Percentiles rank a stretch among this genome's conserved stretches.
phyloP scores from a whole-genome alignment of 345 rosid species.

The Salix viminalis region DNA sequence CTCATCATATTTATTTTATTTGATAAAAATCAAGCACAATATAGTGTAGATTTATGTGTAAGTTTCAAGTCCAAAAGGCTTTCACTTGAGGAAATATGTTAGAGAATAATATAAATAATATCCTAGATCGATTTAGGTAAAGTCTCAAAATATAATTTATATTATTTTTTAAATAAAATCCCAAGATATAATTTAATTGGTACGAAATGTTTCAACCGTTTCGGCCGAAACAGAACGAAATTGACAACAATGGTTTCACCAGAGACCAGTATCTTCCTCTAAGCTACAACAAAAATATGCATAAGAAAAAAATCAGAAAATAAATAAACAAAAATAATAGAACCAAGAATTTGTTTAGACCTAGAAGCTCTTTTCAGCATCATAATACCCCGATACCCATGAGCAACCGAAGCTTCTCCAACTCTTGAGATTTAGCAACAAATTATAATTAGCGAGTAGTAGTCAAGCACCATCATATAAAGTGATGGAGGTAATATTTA shows the following conservation, averaged over 20 bases:
- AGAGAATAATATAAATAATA: no score
- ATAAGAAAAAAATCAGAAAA: neutral
- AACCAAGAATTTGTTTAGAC: conserved; percentile 17
- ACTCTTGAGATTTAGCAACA: conserved; percentile 30
- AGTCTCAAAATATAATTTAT: no score
- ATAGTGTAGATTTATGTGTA: no score
- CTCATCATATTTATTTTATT: no score
- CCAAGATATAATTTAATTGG: no score
- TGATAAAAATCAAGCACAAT: no score
- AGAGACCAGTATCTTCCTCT: conserved; percentile 53
- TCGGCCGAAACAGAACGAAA: no score
- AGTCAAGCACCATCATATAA: neutral
- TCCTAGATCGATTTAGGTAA: no score
- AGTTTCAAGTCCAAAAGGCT: no score
- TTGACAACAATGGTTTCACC: conserved; percentile 32
- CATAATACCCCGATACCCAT: conserved; percentile 58
- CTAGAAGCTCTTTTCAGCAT: conserved; percentile 56
- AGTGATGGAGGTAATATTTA: neutral
- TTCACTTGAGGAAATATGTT: no score
- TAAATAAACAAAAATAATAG: neutral
- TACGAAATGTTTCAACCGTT: no score
- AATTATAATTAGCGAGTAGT: neutral
- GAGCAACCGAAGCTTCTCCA: conserved; percentile 53
- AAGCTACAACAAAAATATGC: neutral
- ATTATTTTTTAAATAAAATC: no score